Percentiles rank a stretch among this genome's conserved stretches.
Conservation (phyloP, 805 yeast genomes). For the Metschnikowia hibisci region DNA sequence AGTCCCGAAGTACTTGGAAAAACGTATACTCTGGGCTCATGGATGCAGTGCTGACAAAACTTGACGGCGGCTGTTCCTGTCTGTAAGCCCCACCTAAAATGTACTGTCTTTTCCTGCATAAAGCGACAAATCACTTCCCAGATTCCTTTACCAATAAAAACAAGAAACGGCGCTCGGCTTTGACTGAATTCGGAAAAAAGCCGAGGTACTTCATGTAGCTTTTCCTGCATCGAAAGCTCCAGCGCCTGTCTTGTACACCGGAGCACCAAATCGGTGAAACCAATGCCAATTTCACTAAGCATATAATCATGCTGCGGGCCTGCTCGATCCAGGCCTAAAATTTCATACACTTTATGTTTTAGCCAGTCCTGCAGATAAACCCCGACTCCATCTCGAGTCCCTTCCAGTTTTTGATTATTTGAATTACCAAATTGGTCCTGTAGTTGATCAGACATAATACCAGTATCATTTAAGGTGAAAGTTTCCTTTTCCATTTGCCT, state of each 20-base stretch:
- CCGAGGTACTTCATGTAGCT: constrained; percentile 50
- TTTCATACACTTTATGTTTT: not conserved
- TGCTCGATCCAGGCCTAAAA: constrained; percentile 7
- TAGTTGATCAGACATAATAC: too few relatives aligned
- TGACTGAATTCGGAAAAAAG: constrained; percentile 43
- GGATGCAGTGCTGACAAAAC: constrained; percentile 15
- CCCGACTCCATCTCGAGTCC: too few relatives aligned
- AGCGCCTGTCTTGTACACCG: constrained; percentile 59
- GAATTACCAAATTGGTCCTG: too few relatives aligned
- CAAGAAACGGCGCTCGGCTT: constrained; percentile 41
- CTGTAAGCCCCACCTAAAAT: constrained; percentile 54
- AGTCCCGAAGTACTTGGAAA: constrained; percentile 74
- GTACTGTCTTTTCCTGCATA: constrained; percentile 21
- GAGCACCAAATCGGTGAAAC: constrained; percentile 68
- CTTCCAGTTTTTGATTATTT: too few relatives aligned
- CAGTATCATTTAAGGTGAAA: too few relatives aligned
- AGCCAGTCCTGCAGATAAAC: too few relatives aligned
- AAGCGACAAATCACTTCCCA: constrained; percentile 57
- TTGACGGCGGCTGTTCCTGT: constrained; percentile 1
- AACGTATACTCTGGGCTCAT: constrained; percentile 43
- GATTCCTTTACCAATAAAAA: constrained; percentile 70
- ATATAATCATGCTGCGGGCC: constrained; percentile 39
- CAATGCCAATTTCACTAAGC: constrained; percentile 45
- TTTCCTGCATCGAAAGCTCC: constrained; percentile 51
- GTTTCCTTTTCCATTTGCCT: not conserved